phyloP scores from a whole-genome alignment of 495 filamentous ascomycete species.

The Talaromyces liani region DNA sequence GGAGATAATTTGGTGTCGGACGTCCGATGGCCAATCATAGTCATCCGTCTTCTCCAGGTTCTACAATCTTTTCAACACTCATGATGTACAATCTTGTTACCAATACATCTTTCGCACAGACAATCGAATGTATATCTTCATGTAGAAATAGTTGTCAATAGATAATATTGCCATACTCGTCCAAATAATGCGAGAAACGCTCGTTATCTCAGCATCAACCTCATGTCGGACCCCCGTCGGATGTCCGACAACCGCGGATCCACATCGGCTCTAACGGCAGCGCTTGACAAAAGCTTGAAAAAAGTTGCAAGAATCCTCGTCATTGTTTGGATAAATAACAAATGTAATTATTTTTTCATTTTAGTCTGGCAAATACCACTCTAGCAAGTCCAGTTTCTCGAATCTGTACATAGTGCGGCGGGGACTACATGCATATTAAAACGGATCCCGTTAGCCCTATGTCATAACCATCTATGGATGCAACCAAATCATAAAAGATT shows the following conservation, averaged over 20 bases:
- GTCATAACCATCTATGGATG: neutral
- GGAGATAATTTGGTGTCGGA: constrained; percentile 3
- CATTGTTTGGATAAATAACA: neutral
- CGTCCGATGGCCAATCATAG: neutral
- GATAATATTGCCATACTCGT: neutral
- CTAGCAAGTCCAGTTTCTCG: neutral
- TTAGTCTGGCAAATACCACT: neutral
- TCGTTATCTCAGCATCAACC: neutral
- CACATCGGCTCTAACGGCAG: constrained; percentile 8
- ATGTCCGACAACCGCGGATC: neutral
- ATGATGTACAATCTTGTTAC: neutral
- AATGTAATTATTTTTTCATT: neutral
- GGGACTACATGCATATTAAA: neutral
- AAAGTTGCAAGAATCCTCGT: neutral
- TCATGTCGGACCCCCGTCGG: neutral
- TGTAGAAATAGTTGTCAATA: neutral
- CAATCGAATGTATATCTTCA: neutral
- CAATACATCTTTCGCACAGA: neutral
- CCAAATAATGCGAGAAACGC: neutral
- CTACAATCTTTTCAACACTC: neutral
- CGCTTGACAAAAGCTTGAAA: neutral
- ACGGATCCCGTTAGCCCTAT: neutral
- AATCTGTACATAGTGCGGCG: neutral
- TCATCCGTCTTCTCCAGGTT: neutral
- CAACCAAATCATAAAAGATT: neutral